These are phyloP conservation scores for Alternaria dauci DNA, from an alignment of 2,329 filamentous ascomycete species.

Conservation along the genomic window DNA sequence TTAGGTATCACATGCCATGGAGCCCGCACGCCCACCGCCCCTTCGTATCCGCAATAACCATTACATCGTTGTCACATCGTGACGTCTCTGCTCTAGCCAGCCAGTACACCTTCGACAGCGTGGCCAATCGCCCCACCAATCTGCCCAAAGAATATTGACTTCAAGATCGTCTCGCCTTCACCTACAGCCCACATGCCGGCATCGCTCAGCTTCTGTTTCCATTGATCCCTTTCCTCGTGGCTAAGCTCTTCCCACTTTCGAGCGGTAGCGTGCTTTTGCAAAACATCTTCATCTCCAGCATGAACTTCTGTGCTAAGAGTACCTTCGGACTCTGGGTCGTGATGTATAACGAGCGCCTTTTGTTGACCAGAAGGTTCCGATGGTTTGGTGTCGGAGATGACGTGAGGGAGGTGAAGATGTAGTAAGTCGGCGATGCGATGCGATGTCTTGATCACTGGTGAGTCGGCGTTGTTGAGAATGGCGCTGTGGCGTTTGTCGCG, in stretches of 20 bases:
- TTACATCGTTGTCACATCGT: not conserved
- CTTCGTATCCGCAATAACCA: not conserved
- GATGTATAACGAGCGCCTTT: conserved; percentile 55
- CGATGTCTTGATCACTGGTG: conserved; percentile 35
- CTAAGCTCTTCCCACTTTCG: conserved; percentile 76
- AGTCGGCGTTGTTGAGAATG: conserved; percentile 36
- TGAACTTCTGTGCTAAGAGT: conserved; percentile 54
- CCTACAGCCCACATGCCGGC: conserved; percentile 81
- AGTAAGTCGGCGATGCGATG: conserved; percentile 47
- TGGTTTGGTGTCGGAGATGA: conserved; percentile 15
- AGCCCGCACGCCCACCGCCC: not conserved
- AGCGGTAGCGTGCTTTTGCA: conserved; percentile 56
- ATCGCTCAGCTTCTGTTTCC: conserved; percentile 73
- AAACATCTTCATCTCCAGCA: conserved; percentile 40
- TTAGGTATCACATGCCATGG: conserved; percentile 7
- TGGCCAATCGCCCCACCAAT: conserved; percentile 66
- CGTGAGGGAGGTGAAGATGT: conserved; percentile 34
- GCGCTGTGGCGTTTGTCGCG: conserved; percentile 38
- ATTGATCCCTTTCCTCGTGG: conserved; percentile 68
- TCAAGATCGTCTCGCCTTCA: conserved; percentile 79
- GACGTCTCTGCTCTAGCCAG: conserved; percentile 7
- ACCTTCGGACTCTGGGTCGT: conserved; percentile 48
- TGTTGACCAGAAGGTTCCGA: conserved; percentile 14
- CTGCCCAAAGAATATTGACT: conserved; percentile 79
- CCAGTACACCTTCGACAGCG: conserved; percentile 46